phyloP scores from a whole-genome alignment of 306 rosid genomes.

The Vigna reflexopilosa region DNA sequence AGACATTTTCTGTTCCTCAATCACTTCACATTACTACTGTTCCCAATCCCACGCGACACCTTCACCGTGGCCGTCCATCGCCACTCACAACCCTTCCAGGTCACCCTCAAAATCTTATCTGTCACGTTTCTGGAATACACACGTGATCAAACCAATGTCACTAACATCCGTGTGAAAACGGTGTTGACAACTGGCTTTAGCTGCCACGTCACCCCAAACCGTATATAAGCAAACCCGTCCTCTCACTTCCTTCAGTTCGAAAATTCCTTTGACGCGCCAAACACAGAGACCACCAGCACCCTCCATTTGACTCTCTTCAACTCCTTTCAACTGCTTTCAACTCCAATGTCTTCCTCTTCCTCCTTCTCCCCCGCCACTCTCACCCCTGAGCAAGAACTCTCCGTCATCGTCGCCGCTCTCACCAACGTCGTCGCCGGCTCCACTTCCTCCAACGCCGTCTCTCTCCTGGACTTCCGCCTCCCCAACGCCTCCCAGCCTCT shows the following conservation, averaged over 20 bases:
- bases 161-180: conserved; percentile 50
- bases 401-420: conserved; percentile 78
- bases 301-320: neutral
- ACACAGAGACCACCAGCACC: neutral
- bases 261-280: conserved; percentile 6
- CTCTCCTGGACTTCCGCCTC: neutral
- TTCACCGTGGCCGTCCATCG: neutral
- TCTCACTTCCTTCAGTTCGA: neutral
- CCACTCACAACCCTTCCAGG: neutral
- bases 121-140: neutral
- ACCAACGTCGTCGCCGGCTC: conserved; percentile 79
- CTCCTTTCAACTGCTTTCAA: neutral
- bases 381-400: conserved; percentile 67
- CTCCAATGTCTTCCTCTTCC: conserved; percentile 48
- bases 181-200: conserved; percentile 53
- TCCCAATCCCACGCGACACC: neutral
- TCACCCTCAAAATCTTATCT: neutral
- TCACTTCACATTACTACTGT: neutral
- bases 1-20: neutral
- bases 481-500: neutral
- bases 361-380: conserved; percentile 36
- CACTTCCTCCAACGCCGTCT: conserved; percentile 32
- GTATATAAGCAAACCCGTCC: conserved; percentile 44
- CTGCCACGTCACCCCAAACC: conserved; percentile 53
- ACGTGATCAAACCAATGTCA: conserved; percentile 10